Evolutionary conservation across 805 yeast species (phyloP).

Genomic region (Lachancea cidri): DNA sequence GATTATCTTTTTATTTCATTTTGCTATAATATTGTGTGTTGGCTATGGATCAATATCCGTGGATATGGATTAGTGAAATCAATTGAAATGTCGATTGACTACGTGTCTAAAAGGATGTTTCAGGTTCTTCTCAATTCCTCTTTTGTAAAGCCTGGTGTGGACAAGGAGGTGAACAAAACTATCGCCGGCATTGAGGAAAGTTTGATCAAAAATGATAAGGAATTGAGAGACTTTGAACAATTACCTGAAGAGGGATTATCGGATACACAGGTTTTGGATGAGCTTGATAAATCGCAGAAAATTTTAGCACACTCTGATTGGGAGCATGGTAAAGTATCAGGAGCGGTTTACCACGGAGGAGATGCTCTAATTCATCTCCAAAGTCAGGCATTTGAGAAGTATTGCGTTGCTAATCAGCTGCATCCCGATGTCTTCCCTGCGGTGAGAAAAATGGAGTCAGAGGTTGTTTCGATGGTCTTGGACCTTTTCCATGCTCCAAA

Average conservation of each 20-base stretch:
- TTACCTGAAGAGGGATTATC: constrained; percentile 61
- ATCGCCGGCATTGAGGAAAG: constrained; percentile 47
- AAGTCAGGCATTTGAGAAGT: constrained; percentile 66
- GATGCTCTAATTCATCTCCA: constrained; percentile 69
- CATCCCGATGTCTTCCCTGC: constrained; percentile 98
- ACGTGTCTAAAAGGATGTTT: constrained; percentile 27
- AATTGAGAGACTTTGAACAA: constrained; percentile 38
- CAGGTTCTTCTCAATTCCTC: constrained; percentile 43
- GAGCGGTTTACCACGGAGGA: constrained; percentile 97
- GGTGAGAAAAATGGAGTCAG: constrained; percentile 92
- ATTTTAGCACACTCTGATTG: constrained; percentile 65
- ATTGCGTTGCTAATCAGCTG: constrained; percentile 85
- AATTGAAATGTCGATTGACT: constrained; percentile 13
- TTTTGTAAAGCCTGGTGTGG: constrained; percentile 49
- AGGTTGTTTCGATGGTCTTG: constrained; percentile 87
- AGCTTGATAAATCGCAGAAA: constrained; percentile 45
- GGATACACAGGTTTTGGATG: constrained; percentile 40
- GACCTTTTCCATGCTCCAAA: constrained; percentile 76
- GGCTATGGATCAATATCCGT: constrained; percentile 15
- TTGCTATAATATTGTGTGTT: constrained; percentile 8
- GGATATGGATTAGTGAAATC: constrained; percentile 41
- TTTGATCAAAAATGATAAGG: constrained; percentile 50
- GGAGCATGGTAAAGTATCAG: constrained; percentile 82
- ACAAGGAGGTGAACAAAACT: constrained; percentile 50
- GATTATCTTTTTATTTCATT: constrained; percentile 23